Percentiles rank a stretch among this genome's conserved stretches.
These are phyloP conservation scores for Blastosporella zonata DNA, from an alignment of 1,284 basidiomycete species.

Conservation along the genomic window DNA sequence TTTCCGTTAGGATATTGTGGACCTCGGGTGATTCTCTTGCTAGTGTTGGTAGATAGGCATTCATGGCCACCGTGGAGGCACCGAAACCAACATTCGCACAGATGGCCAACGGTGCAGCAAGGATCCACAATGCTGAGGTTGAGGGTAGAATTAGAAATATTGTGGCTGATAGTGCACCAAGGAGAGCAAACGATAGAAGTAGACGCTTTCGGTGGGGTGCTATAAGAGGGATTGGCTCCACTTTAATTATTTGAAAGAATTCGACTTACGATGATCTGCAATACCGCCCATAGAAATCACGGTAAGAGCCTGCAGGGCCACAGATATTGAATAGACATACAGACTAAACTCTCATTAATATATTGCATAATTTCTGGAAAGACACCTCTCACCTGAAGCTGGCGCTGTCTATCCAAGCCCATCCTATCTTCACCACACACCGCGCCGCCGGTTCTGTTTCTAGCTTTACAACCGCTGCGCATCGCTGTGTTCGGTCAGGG, in stretches of 20 bases:
- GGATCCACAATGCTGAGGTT: conserved; percentile 60
- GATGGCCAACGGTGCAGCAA: conserved; percentile 63
- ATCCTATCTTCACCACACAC: conserved; percentile 74
- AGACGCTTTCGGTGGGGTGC: conserved; percentile 77
- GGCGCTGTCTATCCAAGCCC: conserved; percentile 82
- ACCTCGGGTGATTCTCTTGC: conserved; percentile 68
- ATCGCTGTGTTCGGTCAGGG: conserved; percentile 57
- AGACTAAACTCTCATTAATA: conserved; percentile 45
- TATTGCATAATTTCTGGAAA: neutral
- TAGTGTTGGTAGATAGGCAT: conserved; percentile 81
- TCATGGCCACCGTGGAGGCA: conserved; percentile 82
- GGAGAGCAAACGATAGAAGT: conserved; percentile 68
- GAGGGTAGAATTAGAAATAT: conserved; percentile 75
- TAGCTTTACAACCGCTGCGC: conserved; percentile 33
- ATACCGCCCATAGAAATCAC: conserved; percentile 89
- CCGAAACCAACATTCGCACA: conserved; percentile 82
- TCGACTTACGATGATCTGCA: conserved; percentile 76
- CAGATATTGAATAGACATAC: conserved; percentile 83
- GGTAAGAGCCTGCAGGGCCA: conserved; percentile 82
- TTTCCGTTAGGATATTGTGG: conserved; percentile 37
- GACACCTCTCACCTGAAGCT: conserved; percentile 70
- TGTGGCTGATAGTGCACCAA: conserved; percentile 65
- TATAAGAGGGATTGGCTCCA: conserved; percentile 29
- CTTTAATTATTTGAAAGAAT: conserved; percentile 1
- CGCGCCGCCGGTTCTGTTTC: conserved; percentile 30